Evolutionary conservation across 2,329 filamentous ascomycete species (phyloP), one percentile per base, ranked within the genome.

Genomic region (Aspergillus sp.): DNA sequence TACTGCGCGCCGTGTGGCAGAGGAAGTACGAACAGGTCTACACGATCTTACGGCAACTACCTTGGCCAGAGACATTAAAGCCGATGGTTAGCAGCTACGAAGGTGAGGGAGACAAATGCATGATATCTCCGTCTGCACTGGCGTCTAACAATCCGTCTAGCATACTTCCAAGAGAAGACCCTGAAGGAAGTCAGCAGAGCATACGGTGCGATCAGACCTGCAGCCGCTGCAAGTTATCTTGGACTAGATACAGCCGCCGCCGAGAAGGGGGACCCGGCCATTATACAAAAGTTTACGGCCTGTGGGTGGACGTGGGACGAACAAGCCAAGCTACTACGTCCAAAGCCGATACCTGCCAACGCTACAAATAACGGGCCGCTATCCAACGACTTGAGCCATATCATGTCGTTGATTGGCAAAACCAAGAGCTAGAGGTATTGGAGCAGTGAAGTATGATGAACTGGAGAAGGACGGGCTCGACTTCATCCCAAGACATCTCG

Each of bases 281-380:
- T 70, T 3, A 66, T 73, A 50, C 54, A 62, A 17, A 66, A 60
- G 41, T 64, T 73, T 43, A 69, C 64, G 2, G 57, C 64, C 42
- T 69, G 57, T 57, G 72, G 69, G 13, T 75, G 72, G 72, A 64
- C 57, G 36, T 74, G 70, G 67, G 66, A 74, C 51, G 50, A 60
- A 32, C 59, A 67, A n/a, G 59, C 62, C 9, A 62, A 63, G 46
- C 45, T 75, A 47, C 58, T 74, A 30, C 56, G 61, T 45, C 71
- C 72, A 22, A 68, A 68, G 32, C 57, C 68, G 26, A 63, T 63
- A n/a, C 51, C 53, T 11, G 51, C 58, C 24, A 45, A 54, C 41
- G 35, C 54, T 38, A 35, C 55, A 46, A 53, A 56, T 46, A 51
- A 55, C 26, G 50, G 54, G 17, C 41, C 41, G 32, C 50, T 62